These are phyloP conservation scores for Ananas comosus DNA, from an alignment of 176 grass and related monocot species.

Conservation along the genomic window DNA sequence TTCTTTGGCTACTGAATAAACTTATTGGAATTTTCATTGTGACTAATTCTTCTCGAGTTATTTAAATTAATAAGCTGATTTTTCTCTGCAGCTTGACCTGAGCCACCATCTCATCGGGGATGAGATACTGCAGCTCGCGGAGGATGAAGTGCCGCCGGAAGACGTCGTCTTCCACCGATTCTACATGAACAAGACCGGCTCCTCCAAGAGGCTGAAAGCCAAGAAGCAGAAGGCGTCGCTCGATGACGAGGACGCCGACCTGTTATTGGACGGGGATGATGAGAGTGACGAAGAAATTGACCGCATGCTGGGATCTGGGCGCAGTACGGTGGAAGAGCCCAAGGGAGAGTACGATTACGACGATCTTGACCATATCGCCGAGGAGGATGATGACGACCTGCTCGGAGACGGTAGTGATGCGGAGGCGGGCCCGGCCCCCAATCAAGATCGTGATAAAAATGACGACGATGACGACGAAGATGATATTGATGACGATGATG, in stretches of 20 bases:
- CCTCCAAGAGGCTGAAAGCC: constrained; percentile 44
- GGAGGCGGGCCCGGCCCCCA: constrained; percentile 30
- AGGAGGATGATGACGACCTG: constrained; percentile 74
- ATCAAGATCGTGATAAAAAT: constrained; percentile 14
- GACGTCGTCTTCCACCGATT: constrained; percentile 95
- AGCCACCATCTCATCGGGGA: constrained; percentile 63
- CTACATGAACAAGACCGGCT: constrained; percentile 75
- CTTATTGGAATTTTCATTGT: neutral
- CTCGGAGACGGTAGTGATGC: constrained; percentile 64
- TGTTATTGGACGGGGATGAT: constrained; percentile 39
- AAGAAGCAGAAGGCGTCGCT: constrained; percentile 37
- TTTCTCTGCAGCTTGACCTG: constrained; percentile 45
- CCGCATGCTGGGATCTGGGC: constrained; percentile 23
- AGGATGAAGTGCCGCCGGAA: constrained; percentile 87
- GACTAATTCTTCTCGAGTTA: neutral
- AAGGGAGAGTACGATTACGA: constrained; percentile 66
- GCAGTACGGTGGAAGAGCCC: constrained; percentile 7
- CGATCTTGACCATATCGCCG: constrained; percentile 55
- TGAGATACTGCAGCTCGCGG: constrained; percentile 75
- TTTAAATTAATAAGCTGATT: no score
- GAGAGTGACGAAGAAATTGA: constrained; percentile 56
- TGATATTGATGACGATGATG: constrained; percentile 15
- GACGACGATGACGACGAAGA: constrained; percentile 16
- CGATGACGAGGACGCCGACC: constrained; percentile 52
- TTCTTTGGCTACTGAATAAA: neutral